phyloP scores from a whole-genome alignment of 179 eudicot genomes.

The Drosera spatulata region DNA sequence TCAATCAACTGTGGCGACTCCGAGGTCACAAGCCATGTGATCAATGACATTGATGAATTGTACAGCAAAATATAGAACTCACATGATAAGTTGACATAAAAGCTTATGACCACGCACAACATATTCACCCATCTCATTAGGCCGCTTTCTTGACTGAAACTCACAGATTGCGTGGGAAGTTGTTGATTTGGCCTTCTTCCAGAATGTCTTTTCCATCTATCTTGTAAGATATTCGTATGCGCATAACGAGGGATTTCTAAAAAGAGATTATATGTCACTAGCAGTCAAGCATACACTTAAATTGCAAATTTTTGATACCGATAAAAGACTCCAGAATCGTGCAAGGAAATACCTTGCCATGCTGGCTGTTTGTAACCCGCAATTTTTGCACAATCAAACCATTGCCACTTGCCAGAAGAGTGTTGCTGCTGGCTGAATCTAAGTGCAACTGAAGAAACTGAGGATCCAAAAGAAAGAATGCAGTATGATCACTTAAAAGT shows the following conservation, averaged over 20 bases:
- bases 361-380: conserved; percentile 80
- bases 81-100: conserved; percentile 15
- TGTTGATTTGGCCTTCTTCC: conserved; percentile 94
- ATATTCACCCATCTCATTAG: conserved; percentile 10
- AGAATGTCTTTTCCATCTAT: conserved; percentile 51
- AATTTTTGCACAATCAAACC: conserved; percentile 69
- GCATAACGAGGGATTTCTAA: conserved; percentile 96
- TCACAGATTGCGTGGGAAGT: conserved; percentile 76
- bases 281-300: neutral
- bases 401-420: conserved; percentile 58
- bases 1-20: conserved; percentile 1
- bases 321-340: no score
- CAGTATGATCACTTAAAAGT: neutral
- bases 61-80: conserved; percentile 14
- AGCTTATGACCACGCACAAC: conserved; percentile 7
- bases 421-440: conserved; percentile 88
- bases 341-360: conserved; percentile 62
- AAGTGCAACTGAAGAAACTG: conserved; percentile 95
- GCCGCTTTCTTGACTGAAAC: conserved; percentile 6
- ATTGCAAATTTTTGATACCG: no score
- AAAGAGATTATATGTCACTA: neutral
- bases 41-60: conserved; percentile 3
- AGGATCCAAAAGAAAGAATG: conserved; percentile 5
- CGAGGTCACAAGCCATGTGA: conserved; percentile 10
- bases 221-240: conserved; percentile 79